Percentiles rank a stretch among this genome's conserved stretches.
Evolutionary conservation across 345 rosid species (phyloP).

Genomic region (Moringa oleifera): DNA sequence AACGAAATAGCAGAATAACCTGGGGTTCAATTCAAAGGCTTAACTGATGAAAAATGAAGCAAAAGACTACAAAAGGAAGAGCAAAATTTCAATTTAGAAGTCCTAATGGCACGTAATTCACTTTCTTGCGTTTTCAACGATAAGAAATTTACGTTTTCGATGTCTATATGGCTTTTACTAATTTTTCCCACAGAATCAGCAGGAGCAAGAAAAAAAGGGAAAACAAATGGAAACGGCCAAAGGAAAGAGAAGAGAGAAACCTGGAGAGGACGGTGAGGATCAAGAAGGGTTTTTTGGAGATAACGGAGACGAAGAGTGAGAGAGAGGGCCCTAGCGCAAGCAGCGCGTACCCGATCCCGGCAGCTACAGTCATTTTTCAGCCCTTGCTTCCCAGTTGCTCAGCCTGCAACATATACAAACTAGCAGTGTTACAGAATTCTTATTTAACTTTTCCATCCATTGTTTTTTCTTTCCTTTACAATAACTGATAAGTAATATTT

Average conservation of each 20-base stretch:
- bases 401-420: too few species aligned
- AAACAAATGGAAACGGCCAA: neutral
- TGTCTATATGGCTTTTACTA: neutral
- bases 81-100: neutral
- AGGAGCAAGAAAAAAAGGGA: neutral
- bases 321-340: slow-evolving; percentile 87
- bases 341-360: slow-evolving; percentile 91
- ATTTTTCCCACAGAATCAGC: neutral
- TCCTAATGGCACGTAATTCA: neutral
- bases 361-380: slow-evolving; percentile 58
- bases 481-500: too few species aligned
- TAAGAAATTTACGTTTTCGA: neutral
- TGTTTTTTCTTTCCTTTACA: too few species aligned
- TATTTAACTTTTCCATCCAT: too few species aligned
- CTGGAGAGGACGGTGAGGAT: slow-evolving; percentile 94
- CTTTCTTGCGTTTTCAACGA: neutral
- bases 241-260: slow-evolving; percentile 27
- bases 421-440: too few species aligned
- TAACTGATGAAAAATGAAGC: neutral
- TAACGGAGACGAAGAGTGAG: slow-evolving; percentile 75
- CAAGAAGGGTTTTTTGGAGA: slow-evolving; percentile 89
- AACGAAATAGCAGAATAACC: too few species aligned
- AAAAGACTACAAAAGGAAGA: too few species aligned
- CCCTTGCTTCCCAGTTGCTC: neutral
- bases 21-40: too few species aligned